Conservation (phyloP, 108 stramenopile genomes). For the Aurantiochytrium sp. region DNA sequence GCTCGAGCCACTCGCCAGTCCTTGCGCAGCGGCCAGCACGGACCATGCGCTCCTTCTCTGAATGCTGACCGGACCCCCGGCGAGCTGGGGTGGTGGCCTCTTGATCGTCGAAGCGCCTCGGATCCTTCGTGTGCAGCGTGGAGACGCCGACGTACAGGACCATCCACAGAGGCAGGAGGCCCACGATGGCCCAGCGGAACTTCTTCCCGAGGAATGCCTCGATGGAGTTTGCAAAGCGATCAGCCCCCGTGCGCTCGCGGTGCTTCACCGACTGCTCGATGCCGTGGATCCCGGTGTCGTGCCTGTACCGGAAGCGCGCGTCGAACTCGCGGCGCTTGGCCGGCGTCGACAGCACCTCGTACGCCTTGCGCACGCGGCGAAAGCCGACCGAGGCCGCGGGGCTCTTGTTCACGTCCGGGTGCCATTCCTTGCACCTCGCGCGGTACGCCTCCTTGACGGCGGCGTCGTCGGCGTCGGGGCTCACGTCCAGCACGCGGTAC, state of each 20-base stretch:
- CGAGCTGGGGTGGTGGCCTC: too few species aligned
- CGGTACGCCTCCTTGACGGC: not conserved
- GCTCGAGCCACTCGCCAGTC: not conserved
- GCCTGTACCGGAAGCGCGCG: not conserved
- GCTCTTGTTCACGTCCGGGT: not conserved
- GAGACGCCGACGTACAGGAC: not conserved
- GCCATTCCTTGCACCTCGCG: not conserved
- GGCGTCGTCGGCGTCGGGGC: not conserved
- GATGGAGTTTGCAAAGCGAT: not conserved
- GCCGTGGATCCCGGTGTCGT: not conserved
- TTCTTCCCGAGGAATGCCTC: not conserved
- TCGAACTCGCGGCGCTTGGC: not conserved
- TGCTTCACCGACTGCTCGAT: not conserved
- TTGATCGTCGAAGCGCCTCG: not conserved
- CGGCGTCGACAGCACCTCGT: not conserved
- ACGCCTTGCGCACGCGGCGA: not conserved
- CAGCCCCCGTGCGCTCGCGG: not conserved
- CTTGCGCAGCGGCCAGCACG: not conserved
- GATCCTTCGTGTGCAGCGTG: not conserved
- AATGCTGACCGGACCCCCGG: not conserved
- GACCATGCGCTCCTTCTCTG: not conserved
- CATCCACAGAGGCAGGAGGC: not conserved
- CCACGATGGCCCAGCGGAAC: not conserved
- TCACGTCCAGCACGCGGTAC: not conserved
- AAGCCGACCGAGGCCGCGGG: not conserved